Conservation (phyloP, 371 early-diverging fungal genomes). For the Lichtheimia hyalospora region DNA sequence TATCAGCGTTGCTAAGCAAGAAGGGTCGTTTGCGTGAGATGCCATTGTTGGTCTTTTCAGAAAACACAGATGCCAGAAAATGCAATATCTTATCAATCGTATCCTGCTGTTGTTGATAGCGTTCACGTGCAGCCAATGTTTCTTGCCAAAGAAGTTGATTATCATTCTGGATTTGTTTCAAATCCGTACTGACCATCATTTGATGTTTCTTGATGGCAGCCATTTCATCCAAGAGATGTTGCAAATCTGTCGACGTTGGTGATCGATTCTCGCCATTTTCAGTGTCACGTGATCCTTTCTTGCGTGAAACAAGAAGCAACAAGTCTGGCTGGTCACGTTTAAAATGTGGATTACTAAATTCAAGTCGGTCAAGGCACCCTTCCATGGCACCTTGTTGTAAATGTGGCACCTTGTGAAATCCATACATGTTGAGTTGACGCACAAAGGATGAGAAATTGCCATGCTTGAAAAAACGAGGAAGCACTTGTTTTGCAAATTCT, state of each 20-base stretch:
- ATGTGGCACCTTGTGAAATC: conserved; percentile 82
- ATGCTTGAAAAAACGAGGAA: conserved; percentile 92
- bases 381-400: conserved; percentile 75
- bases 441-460: conserved; percentile 93
- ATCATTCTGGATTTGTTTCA: conserved; percentile 85
- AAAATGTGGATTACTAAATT: conserved; percentile 58
- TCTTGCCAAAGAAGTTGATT: conserved; percentile 90
- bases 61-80: conserved; percentile 79
- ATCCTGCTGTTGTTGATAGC: conserved; percentile 84
- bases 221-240: conserved; percentile 77
- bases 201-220: conserved; percentile 88
- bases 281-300: conserved; percentile 42
- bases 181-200: conserved; percentile 77
- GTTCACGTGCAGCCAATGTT: conserved; percentile 69
- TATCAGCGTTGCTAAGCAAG: conserved; percentile 31
- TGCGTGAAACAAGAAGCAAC: conserved; percentile 50
- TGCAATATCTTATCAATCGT: conserved; percentile 89
- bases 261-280: not conserved
- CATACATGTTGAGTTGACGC: conserved; percentile 94
- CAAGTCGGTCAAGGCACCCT: conserved; percentile 48
- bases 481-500: conserved; percentile 82
- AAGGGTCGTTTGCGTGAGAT: conserved; percentile 51
- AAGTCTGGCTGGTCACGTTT: conserved; percentile 58
- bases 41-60: conserved; percentile 22
- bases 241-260: conserved; percentile 41